Conservation (phyloP, 2,329 filamentous ascomycete genomes). For the Coniosporium tulheliwenetii region DNA sequence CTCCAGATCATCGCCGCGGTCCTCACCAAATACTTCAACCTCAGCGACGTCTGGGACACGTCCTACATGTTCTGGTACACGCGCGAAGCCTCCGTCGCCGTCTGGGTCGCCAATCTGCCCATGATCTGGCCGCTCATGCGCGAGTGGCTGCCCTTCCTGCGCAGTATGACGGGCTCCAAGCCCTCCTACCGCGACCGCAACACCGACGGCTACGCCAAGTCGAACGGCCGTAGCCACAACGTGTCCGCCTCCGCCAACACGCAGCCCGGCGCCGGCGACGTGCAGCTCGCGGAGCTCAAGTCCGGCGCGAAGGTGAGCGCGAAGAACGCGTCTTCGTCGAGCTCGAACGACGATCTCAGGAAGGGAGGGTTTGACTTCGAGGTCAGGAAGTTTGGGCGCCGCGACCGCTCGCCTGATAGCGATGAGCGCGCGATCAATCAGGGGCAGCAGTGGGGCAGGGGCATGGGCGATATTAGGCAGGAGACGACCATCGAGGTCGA, state of each 20-base stretch:
- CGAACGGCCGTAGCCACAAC: background rate
- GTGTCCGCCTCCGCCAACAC: too few species aligned
- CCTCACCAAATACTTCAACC: conserved; percentile 34
- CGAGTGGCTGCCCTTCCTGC: conserved; percentile 21
- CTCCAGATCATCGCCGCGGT: conserved; percentile 21
- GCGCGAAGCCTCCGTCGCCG: conserved; percentile 35
- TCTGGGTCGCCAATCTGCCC: conserved; percentile 38
- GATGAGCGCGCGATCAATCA: background rate
- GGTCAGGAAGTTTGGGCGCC: background rate
- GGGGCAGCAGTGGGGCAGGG: background rate
- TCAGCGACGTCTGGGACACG: conserved; percentile 23
- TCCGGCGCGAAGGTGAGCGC: background rate
- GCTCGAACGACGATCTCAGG: too few species aligned
- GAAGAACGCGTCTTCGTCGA: background rate
- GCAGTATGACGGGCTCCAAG: conserved; percentile 1
- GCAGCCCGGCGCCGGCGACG: background rate
- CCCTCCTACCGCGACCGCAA: background rate
- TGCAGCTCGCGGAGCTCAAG: background rate
- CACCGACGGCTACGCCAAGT: background rate
- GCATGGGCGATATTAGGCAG: background rate
- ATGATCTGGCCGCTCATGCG: conserved; percentile 37
- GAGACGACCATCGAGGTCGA: conserved; percentile 1
- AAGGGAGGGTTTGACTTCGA: background rate
- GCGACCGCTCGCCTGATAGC: background rate
- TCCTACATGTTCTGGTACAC: conserved; percentile 35